Base-by-base conservation (phyloP, 495 filamentous ascomycete genomes). In the Podospora appendiculata region DNA sequence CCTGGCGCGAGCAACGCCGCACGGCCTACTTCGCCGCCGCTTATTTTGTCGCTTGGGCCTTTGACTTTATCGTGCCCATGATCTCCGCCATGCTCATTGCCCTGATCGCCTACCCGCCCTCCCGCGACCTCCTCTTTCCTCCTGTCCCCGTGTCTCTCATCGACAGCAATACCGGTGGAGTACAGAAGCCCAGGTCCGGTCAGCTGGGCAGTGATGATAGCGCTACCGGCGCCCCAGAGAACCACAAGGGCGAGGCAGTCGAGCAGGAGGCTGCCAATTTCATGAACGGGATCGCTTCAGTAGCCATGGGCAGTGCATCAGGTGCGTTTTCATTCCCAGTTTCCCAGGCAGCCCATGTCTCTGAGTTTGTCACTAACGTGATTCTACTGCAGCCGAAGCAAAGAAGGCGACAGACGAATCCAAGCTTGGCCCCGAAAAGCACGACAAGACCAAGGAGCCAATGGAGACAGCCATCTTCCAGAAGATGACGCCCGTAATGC, bases 251-350 rank as follows among this genome's bases (percentile, higher is more conserved):
- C 14, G 90, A 94, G 63, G 87, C 89, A 0, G 88, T 89, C 6
- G 90, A 96, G 62, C 80, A 86, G 53, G 90, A 95, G 64, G 90
- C 90, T 3, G 83, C 75, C 56, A 91, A 89, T 57, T 83, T 95
- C 54, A 81, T 93, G 35, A 85, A 84, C 55, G 80, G 84, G 32
- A 83, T 93, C 49, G 84, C 87, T 6, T 78, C 77, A 3, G 81
- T 95, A 8, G 87, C 86, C 0, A 70, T 93, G 38, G 83, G 83
- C 45, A 87, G 85, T 48, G 88, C 87, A 0, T 80, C 85, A 0
- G 89, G 87, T 25, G 25, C 25, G 25, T 25, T 5, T 25, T 90
- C 90, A 57, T 25, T 5, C 5, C 90, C 90, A 57, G 77, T 84
- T 53, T 79, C 81, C 3, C 76, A 80, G 49, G 74, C 69, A 2